Base-by-base conservation (phyloP, 352 stramenopile species). In the Peronosclerospora sorghi region DNA sequence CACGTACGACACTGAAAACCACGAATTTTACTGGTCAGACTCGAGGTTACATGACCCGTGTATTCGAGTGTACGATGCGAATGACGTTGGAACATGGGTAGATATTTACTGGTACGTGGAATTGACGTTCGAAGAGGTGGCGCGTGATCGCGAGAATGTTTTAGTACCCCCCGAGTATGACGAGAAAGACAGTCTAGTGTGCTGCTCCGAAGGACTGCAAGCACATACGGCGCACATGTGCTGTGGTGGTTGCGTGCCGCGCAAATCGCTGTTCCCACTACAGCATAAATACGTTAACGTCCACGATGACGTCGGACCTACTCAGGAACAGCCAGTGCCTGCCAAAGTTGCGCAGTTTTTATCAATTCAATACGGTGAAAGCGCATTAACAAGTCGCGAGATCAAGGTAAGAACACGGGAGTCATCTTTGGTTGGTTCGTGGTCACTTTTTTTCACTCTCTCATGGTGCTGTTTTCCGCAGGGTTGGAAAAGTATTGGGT, bases 91-190 rank as follows among this genome's bases (percentile, higher is more conserved):
- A 23, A 83, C 66, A 32, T 87, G 75, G 72, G 73, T 87, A 45
- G 75, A 87, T 44, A 79, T 87, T 39, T 87, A 87, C 56, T 87
- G 75, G 75, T 85, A 87, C 53, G 60, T 83, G 5, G 70, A 87
- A 54, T 30, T 84, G 17, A 62, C 66, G 24, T 48, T 59, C 8
- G 51, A 57, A 23, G 32, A 73, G 24, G 70, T 85, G 29, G 54
- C 53, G 6, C 54, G 55, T 10, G 54, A 76, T 40, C 61, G 55
- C 17, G 45, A 65, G 24, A 64, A 68, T 42, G 51, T 87, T 19
- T 41, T 87, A 20, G 58, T 85, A 18, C 75, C 75, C 10, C 54
- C 65, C 1, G 51, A 47, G 6, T 87, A 85, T 59, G 66, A 87
- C 43, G 61, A 62, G 44, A 59, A 73, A 39, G 67, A 68, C 48